Evolutionary conservation across 1,284 basidiomycete genomes (phyloP).

Genomic region (Tylopilus sp.): DNA sequence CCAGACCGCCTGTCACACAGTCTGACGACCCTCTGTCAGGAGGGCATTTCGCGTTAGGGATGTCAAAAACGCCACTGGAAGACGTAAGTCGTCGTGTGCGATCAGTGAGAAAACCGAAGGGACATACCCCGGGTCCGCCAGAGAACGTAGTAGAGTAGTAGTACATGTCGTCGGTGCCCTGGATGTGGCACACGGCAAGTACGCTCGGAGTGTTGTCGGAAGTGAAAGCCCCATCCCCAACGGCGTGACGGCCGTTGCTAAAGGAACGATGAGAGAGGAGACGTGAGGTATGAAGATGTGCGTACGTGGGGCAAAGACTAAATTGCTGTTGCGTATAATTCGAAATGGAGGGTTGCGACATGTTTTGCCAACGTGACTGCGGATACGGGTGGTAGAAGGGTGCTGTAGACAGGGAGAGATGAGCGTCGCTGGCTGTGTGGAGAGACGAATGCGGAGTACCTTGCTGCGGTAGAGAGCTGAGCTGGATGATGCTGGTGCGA

Average conservation of each 20-base stretch:
- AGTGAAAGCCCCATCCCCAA: conserved; percentile 86
- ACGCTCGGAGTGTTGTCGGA: conserved; percentile 74
- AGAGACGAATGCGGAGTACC: background rate
- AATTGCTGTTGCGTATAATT: conserved; percentile 70
- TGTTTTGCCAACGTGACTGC: conserved; percentile 73
- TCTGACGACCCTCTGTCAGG: conserved; percentile 85
- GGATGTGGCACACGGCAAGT: conserved; percentile 75
- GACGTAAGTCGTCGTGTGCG: conserved; percentile 8
- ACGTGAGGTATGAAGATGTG: conserved; percentile 30
- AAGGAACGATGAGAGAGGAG: conserved; percentile 13
- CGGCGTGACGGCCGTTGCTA: conserved; percentile 88
- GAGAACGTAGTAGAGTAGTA: conserved; percentile 86
- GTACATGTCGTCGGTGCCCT: conserved; percentile 74
- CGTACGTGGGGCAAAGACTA: conserved; percentile 85
- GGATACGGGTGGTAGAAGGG: conserved; percentile 4
- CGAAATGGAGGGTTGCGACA: conserved; percentile 64
- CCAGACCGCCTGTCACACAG: conserved; percentile 85
- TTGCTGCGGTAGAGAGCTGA: conserved; percentile 3
- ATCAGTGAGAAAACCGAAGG: conserved; percentile 1
- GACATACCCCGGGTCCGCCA: conserved; percentile 76
- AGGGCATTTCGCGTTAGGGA: conserved; percentile 82
- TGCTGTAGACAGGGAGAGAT: conserved; percentile 1
- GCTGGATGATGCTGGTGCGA: conserved; percentile 8
- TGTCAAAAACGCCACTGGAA: conserved; percentile 85
- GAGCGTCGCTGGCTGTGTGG: background rate